Evolutionary conservation across 2,329 filamentous ascomycete species (phyloP), one percentile per base, ranked within the genome.

Genomic region (Orbilia blumenaviensis): DNA sequence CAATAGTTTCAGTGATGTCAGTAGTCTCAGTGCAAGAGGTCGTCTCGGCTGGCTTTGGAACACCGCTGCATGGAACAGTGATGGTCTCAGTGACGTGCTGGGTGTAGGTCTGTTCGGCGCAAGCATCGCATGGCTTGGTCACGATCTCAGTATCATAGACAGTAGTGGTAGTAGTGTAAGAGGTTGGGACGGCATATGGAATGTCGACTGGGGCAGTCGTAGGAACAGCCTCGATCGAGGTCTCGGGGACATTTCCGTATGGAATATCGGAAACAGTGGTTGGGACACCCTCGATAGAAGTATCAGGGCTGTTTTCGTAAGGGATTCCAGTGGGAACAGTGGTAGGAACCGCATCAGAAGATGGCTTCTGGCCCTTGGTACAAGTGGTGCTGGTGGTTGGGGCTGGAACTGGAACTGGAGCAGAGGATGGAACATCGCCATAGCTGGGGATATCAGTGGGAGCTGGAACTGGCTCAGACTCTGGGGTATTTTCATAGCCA

Each of bases 41-140:
- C 2, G 56, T 25, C 38, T 52, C 48, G 7, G 27, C 64, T 61
- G 69, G 62, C 16, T 48, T 46, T 62, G 58, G 58, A 16, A 63
- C 48, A 64, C 58, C 58, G 34, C 12, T 64, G 67, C 67, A 72
- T 42, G 69, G 62, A 16, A 74, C 69, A 25, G 32, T 41, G 50
- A 66, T 32, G 32, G 61, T 66, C 60, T 58, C 23, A 29, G 61
- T 74, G 62, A 66, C 27, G n/a, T 60, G 61, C 42, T 73, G 50
- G 29, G 68, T 73, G 23, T 58, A 60, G 18, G 68, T 73, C 61
- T 73, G 50, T 29, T 73, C 68, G 16, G 60, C 48, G 50, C 68
- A 73, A 50, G 48, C 60, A 7, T 73, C 68, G 60, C 68, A 73
- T 60, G 60, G 48, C 68, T 73, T 73, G 60, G 60, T 66, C 7